Conservation (phyloP, 306 rosid species). For the Vigna nakashimae region DNA sequence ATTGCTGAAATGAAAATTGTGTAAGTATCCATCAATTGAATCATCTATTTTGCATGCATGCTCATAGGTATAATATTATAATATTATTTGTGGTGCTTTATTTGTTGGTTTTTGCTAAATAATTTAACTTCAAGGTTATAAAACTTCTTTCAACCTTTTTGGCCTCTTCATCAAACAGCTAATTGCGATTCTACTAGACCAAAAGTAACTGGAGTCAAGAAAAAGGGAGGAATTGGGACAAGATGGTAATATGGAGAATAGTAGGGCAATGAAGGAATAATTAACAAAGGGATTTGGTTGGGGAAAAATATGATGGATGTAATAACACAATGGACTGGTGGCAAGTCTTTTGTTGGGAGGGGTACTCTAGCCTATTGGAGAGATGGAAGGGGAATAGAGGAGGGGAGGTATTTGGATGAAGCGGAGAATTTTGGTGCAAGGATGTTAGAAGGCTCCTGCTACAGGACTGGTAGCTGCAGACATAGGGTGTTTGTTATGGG, state of each 20-base stretch:
- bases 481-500: not conserved
- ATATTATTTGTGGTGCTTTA: not conserved
- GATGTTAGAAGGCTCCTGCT: not conserved
- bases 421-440: not conserved
- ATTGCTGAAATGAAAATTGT: slow-evolving; percentile 98
- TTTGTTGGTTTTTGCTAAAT: slow-evolving; percentile 12
- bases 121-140: slow-evolving; percentile 9
- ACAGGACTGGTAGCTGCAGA: not conserved
- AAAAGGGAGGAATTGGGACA: not conserved
- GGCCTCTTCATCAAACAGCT: slow-evolving; percentile 20
- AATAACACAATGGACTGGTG: not conserved
- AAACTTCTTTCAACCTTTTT: slow-evolving; percentile 13
- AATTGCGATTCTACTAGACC: not conserved
- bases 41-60: slow-evolving; percentile 34
- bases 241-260: not conserved
- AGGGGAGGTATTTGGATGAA: not conserved
- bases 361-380: not conserved
- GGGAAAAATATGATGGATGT: not conserved
- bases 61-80: slow-evolving; percentile 14
- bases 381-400: not conserved
- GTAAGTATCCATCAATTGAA: slow-evolving; percentile 59
- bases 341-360: not conserved
- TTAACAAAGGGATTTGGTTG: not conserved
- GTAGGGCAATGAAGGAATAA: not conserved
- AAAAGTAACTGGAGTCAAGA: not conserved